Conservation (phyloP, 208 protist genomes). For the Trypanosomatidae sp. region DNA sequence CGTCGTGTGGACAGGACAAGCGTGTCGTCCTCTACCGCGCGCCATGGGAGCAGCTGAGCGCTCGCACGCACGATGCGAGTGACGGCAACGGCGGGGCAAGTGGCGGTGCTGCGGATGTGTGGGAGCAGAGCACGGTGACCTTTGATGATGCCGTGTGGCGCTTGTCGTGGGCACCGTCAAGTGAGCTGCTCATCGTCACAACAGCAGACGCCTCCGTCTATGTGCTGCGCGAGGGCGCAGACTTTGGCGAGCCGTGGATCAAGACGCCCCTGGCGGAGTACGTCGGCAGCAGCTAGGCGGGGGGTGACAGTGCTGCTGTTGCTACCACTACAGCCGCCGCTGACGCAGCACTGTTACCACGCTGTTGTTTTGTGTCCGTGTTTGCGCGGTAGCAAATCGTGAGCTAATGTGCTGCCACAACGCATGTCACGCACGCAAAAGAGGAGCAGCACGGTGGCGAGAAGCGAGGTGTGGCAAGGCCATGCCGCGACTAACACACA, state of each 20-base stretch:
- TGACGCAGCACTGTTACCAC: too few relatives aligned
- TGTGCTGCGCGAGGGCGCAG: constrained; percentile 40
- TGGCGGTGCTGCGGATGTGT: constrained; percentile 14
- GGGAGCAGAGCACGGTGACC: constrained; percentile 46
- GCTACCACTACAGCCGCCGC: too few relatives aligned
- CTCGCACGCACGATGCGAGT: neutral
- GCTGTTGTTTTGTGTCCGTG: neutral
- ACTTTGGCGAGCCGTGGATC: constrained; percentile 76
- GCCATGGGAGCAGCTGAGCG: constrained; percentile 42
- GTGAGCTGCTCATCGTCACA: constrained; percentile 61
- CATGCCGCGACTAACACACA: too few relatives aligned
- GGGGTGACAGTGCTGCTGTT: too few relatives aligned
- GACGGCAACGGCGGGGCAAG: constrained; percentile 5
- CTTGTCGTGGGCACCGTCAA: constrained; percentile 62
- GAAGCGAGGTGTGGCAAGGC: too few relatives aligned
- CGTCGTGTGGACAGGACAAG: constrained; percentile 63
- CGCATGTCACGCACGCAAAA: too few relatives aligned
- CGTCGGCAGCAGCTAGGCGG: too few relatives aligned
- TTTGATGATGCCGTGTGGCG: constrained; percentile 69
- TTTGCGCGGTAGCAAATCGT: too few relatives aligned
- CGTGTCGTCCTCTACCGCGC: constrained; percentile 62
- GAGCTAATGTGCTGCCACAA: too few relatives aligned
- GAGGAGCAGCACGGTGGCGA: too few relatives aligned
- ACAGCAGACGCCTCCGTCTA: constrained; percentile 51
- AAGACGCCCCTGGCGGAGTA: constrained; percentile 54